Base-by-base conservation (phyloP, 345 rosid genomes). In the Pugionium cornutum region DNA sequence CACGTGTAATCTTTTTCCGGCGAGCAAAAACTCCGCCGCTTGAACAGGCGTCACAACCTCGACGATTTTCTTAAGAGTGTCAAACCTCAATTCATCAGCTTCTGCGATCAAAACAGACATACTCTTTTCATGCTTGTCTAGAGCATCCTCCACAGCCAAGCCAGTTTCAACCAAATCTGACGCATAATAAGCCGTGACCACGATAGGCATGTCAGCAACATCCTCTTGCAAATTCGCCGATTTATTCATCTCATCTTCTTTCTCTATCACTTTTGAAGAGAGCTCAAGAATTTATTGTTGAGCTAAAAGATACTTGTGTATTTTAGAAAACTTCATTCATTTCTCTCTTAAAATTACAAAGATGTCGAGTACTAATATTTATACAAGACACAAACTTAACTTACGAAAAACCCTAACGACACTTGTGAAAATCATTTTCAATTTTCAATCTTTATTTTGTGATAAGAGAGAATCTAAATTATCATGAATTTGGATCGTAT, bases 141-240 rank as follows among this genome's bases (percentile, higher is more conserved):
- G 64, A 9, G 79, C 82, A 0, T 26, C 2, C 0, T 77, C 69
- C 28, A 77, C 82, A 6, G 29, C 54, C 46, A 53, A 40, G 0
- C 18, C 7, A 29, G 41, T 46, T 4, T 45, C 62, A 3, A 37
- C 62, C 9, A 3, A 2, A 7, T 67, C 67, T 60, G 1, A 9
- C 1, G 42, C 5, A 35, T 64, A 18, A 18, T 18, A 70, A 4
- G 83, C 69, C 18, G 76, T 9, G n/a, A 51, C 3, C 0, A 65
- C 59, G 0, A 79, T 75, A 2, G 84, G 82, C 44, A 75, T 72
- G 51, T 83, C 86, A 1, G 73, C 77, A 2, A 78, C 56, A 30
- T 81, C 73, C 25, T 86, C 91, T 42, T 83, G 85, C 66, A 83
- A 8, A 43, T 43, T 60, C 2, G 79, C 81, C n/a, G 74, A 5